These are phyloP conservation scores for Melampsora abietis-canadensis DNA, from an alignment of 1,284 basidiomycete species.

Conservation along the genomic window DNA sequence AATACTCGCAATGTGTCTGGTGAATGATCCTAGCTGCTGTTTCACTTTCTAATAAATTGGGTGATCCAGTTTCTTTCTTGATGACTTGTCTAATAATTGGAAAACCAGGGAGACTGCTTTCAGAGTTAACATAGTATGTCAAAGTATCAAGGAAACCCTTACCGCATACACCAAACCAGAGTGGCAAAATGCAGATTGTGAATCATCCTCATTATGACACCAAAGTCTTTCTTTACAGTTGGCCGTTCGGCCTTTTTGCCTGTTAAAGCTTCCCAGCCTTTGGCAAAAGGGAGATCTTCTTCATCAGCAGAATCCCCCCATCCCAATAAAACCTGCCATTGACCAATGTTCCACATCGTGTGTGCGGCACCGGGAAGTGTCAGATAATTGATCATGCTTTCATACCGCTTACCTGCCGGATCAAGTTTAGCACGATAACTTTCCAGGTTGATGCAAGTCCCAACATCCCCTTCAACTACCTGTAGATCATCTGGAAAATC, in stretches of 20 bases:
- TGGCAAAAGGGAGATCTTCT: neutral
- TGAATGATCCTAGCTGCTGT: too few relatives aligned
- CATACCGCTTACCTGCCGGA: neutral
- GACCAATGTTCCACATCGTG: conserved; percentile 20
- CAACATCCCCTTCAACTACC: conserved; percentile 12
- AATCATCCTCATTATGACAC: conserved; percentile 12
- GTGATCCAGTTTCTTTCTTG: too few relatives aligned
- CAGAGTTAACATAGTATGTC: too few relatives aligned
- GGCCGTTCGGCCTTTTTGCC: neutral
- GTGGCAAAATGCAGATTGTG: conserved; percentile 9
- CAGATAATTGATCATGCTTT: conserved; percentile 2
- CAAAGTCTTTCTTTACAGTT: conserved; percentile 7
- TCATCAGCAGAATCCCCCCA: conserved; percentile 9
- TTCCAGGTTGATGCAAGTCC: neutral
- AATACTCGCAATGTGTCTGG: too few relatives aligned
- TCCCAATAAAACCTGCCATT: neutral
- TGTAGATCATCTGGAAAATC: conserved; percentile 2
- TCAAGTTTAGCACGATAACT: neutral
- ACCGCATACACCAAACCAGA: conserved; percentile 14
- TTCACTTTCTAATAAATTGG: too few relatives aligned
- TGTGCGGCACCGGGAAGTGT: conserved; percentile 20
- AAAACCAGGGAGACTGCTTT: too few relatives aligned
- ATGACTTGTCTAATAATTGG: too few relatives aligned
- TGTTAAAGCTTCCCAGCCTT: neutral
- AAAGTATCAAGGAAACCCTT: neutral